Evolutionary conservation across 2,329 filamentous ascomycete species (phyloP).

Genomic region (Lasiodiplodia sp.): DNA sequence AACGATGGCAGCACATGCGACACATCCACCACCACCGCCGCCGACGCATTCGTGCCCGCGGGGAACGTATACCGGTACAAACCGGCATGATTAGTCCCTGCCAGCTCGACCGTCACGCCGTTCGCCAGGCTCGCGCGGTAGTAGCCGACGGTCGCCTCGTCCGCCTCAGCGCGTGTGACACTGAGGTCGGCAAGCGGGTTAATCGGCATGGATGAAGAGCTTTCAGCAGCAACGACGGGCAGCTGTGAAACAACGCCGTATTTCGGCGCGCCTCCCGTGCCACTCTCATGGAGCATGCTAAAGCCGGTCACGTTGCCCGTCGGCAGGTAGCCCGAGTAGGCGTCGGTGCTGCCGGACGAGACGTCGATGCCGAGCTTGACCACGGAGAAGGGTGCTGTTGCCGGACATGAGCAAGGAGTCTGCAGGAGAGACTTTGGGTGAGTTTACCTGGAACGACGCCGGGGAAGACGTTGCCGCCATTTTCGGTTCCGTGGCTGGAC

Average conservation of each 20-base stretch:
- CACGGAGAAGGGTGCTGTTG: conserved; percentile 45
- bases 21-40: conserved; percentile 67
- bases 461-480: conserved; percentile 48
- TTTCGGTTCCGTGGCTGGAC: conserved; percentile 38
- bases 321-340: conserved; percentile 46
- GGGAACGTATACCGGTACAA: conserved; percentile 68
- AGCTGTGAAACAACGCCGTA: conserved; percentile 48
- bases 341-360: conserved; percentile 40
- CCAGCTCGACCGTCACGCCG: conserved; percentile 65
- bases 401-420: neutral
- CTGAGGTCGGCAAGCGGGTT: conserved; percentile 65
- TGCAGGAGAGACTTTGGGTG: neutral
- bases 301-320: conserved; percentile 45
- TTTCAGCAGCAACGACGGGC: conserved; percentile 38
- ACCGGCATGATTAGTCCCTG: conserved; percentile 64
- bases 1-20: conserved; percentile 70
- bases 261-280: conserved; percentile 45
- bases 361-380: conserved; percentile 48
- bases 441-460: conserved; percentile 43
- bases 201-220: conserved; percentile 31
- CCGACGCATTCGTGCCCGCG: conserved; percentile 32
- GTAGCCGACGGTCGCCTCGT: conserved; percentile 66
- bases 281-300: conserved; percentile 46
- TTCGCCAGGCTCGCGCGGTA: conserved; percentile 64
- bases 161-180: conserved; percentile 58